A percentile compares a stretch with the other conserved stretches of the same genome.
phyloP scores from a whole-genome alignment of 176 grass and related monocot species.

The Bonia amplexicaulis region DNA sequence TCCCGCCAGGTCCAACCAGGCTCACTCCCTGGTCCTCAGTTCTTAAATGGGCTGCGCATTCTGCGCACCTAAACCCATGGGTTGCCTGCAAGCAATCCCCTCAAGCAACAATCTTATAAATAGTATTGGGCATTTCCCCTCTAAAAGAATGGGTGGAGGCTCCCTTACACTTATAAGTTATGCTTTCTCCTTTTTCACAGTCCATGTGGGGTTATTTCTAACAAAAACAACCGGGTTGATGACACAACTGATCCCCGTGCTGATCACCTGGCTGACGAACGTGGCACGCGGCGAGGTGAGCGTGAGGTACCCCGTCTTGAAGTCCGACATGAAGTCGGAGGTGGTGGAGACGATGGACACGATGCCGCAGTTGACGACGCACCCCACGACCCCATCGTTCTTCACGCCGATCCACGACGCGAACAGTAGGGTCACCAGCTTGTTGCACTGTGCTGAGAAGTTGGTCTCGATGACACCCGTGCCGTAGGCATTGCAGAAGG shows the following conservation, averaged over 20 bases:
- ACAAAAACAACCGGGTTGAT: slow-evolving; percentile 60
- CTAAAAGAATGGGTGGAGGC: no score
- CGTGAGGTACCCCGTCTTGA: slow-evolving; percentile 79
- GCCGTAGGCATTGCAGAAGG: slow-evolving; percentile 86
- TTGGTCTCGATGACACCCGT: slow-evolving; percentile 70
- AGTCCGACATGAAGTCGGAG: slow-evolving; percentile 69
- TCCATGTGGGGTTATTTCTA: no score
- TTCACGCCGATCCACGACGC: slow-evolving; percentile 50
- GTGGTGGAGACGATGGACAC: slow-evolving; percentile 63
- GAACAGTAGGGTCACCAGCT: slow-evolving; percentile 67
- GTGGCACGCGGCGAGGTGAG: slow-evolving; percentile 64
- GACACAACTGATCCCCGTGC: slow-evolving; percentile 54
- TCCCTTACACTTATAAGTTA: no score
- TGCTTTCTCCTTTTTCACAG: no score
- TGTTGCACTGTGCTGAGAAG: slow-evolving; percentile 64
- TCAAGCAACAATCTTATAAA: no score
- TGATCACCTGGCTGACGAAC: slow-evolving; percentile 64
- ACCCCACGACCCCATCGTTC: slow-evolving; percentile 48
- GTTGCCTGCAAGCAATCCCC: no score
- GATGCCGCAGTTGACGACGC: slow-evolving; percentile 64
- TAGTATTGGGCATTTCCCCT: no score
- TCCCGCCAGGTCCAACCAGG: no score
- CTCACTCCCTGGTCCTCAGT: no score
- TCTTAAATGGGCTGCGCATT: no score
- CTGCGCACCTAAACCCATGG: no score